Evolutionary conservation across 352 stramenopile species (phyloP), one percentile per base, ranked within the genome.

Genomic region (Bremia lactucae): DNA sequence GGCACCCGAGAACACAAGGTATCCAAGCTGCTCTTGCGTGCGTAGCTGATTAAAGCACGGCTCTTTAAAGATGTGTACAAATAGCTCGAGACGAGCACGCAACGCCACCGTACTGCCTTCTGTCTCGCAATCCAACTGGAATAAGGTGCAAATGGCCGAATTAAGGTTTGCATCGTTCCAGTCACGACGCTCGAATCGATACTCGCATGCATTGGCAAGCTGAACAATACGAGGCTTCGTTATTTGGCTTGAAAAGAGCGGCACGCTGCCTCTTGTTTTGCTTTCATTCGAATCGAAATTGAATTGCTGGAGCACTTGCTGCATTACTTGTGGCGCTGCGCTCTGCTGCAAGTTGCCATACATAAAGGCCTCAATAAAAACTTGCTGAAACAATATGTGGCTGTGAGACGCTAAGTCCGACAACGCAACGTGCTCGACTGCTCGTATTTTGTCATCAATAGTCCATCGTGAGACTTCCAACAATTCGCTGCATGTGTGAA

Each of bases 21-120:
- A 96, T 3, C 87, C 87, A 2, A 96, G 69, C 52, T 96, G 86
- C 55, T 96, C 84, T 52, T 92, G 72, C 6, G 87, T 96, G n/a
- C 87, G 80, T n/a, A 96, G 66, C 41, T 95, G 75, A 57, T 95
- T 86, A 60, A 96, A 96, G 46, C 73, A 89, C 8, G 83, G 84
- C 49, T 96, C 86, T 51, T 92, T 87, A 11, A 87, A 65, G 9
- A 96, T 61, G 41, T 95, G 83, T n/a, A 75, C 72, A 38, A 96
- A 72, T 8, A 97, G 68, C 37, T 85, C 65, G 19, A 87, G 58
- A 11, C 62, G 59, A 15, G 74, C 75, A 33, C 68, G 61, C 1
- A 66, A 47, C 20, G 37, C 36, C n/a, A 79, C 36, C 0, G 60
- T 65, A 24, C 80, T 74, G 3, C 48, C 46, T 31, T 70, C 60